phyloP scores from a whole-genome alignment of 2,329 filamentous ascomycete genomes.

The Colletotrichum simmondsii region DNA sequence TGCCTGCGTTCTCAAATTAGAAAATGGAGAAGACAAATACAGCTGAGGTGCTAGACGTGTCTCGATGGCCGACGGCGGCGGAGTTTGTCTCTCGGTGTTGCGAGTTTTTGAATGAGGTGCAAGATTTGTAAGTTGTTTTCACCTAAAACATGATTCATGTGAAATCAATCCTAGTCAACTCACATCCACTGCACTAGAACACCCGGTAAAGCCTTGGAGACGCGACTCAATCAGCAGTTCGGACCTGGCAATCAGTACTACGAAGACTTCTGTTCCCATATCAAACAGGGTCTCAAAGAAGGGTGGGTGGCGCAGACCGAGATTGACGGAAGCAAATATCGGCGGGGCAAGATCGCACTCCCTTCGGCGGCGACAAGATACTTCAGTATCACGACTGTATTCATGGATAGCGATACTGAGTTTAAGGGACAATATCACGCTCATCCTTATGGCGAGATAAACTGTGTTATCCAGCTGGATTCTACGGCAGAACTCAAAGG shows the following conservation, averaged over 20 bases:
- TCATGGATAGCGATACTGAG: slow-evolving; percentile 62
- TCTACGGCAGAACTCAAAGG: slow-evolving; percentile 61
- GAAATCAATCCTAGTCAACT: not conserved
- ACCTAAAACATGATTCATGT: not conserved
- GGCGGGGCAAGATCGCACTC: slow-evolving; percentile 56
- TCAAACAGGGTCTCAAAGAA: slow-evolving; percentile 52
- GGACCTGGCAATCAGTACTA: slow-evolving; percentile 55
- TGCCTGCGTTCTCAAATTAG: not conserved
- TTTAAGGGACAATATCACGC: slow-evolving; percentile 61
- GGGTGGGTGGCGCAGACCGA: slow-evolving; percentile 57
- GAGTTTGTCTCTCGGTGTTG: slow-evolving; percentile 41
- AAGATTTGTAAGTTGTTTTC: slow-evolving; percentile 42
- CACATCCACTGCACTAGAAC: slow-evolving; percentile 43
- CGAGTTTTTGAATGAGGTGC: slow-evolving; percentile 44
- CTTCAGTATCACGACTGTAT: slow-evolving; percentile 68
- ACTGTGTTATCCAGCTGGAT: slow-evolving; percentile 64
- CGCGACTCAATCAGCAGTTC: slow-evolving; percentile 53
- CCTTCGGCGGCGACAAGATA: slow-evolving; percentile 59
- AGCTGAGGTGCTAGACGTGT: slow-evolving; percentile 38
- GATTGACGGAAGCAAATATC: slow-evolving; percentile 57
- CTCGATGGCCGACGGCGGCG: slow-evolving; percentile 42
- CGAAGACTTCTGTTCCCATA: slow-evolving; percentile 51
- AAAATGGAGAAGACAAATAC: slow-evolving; percentile 22
- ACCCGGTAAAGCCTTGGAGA: slow-evolving; percentile 57
- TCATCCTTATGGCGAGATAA: slow-evolving; percentile 66